phyloP scores from a whole-genome alignment of 106 monocot species.

The Dendrobium officinale region DNA sequence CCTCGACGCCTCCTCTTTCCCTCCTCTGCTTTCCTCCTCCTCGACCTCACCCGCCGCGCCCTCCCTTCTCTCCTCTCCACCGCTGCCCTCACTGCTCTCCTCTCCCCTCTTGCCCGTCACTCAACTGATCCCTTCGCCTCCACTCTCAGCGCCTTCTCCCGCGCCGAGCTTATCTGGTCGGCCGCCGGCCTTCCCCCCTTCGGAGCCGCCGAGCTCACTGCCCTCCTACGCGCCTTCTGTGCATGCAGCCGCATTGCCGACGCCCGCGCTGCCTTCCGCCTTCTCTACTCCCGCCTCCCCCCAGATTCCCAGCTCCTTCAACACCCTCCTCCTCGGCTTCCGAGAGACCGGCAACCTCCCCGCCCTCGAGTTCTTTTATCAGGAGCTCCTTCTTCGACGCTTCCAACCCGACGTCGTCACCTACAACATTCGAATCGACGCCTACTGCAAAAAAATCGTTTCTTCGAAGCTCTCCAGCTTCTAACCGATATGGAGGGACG shows the following conservation, averaged over 20 bases:
- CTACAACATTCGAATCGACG: conserved; percentile 76
- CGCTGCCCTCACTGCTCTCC: conserved; percentile 29
- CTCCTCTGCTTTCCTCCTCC: conserved; percentile 16
- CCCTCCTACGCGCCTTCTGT: conserved; percentile 60
- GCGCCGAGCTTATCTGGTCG: conserved; percentile 26
- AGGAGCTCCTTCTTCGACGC: conserved; percentile 48
- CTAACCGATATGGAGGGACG: conserved; percentile 50
- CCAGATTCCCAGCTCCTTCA: conserved; percentile 46
- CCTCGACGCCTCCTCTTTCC: conserved; percentile 9
- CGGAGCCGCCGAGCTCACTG: conserved; percentile 54
- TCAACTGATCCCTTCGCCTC: conserved; percentile 36
- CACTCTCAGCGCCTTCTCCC: conserved; percentile 42
- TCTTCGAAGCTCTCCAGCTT: conserved; percentile 37
- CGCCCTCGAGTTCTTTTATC: conserved; percentile 64
- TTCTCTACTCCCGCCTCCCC: conserved; percentile 28
- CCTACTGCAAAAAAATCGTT: conserved; percentile 64
- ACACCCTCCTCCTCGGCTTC: conserved; percentile 78
- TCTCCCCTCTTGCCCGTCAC: conserved; percentile 42
- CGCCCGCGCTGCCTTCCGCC: conserved; percentile 59
- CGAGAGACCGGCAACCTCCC: conserved; percentile 51
- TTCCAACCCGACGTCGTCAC: conserved; percentile 63
- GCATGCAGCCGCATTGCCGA: conserved; percentile 41
- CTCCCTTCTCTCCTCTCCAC: conserved; percentile 24
- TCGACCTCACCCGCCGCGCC: neutral
- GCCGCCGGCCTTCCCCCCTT: conserved; percentile 24